These are phyloP conservation scores for Paradendryphiella salina DNA, from an alignment of 2,329 filamentous ascomycete genomes.

Conservation along the genomic window DNA sequence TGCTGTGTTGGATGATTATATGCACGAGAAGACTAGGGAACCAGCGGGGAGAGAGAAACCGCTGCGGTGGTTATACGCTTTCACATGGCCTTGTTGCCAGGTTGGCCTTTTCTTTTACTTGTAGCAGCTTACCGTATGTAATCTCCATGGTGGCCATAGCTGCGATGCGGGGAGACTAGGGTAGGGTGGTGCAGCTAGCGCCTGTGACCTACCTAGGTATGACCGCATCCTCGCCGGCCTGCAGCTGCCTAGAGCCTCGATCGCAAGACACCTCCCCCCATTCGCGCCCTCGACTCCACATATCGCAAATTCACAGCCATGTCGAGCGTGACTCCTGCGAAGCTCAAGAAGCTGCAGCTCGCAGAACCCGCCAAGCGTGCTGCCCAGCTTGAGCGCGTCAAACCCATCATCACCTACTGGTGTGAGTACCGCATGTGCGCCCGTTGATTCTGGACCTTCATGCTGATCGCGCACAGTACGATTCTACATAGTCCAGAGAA, in stretches of 20 bases:
- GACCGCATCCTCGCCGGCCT: conserved; percentile 11
- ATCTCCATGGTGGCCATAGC: conserved; percentile 10
- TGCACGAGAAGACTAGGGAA: conserved; percentile 6
- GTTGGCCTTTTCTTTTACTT: conserved; percentile 15
- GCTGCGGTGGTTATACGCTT: conserved; percentile 11
- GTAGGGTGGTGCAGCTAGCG: conserved; percentile 8
- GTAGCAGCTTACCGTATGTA: conserved; percentile 9
- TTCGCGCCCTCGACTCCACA: neutral
- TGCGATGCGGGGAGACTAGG: conserved; percentile 17
- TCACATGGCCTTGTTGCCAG: conserved; percentile 24
- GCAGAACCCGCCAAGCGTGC: conserved; percentile 82
- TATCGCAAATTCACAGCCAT: conserved; percentile 52
- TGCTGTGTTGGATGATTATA: conserved; percentile 7
- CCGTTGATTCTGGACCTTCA: neutral
- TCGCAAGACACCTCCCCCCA: neutral
- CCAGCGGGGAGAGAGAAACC: conserved; percentile 9
- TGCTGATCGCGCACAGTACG: conserved; percentile 33
- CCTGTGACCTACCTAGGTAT: conserved; percentile 19
- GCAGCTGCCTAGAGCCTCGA: conserved; percentile 3
- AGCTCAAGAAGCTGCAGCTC: conserved; percentile 79
- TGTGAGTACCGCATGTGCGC: conserved; percentile 62
- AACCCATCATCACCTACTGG: conserved; percentile 93
- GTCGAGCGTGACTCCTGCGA: conserved; percentile 70
- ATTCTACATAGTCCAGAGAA: conserved; percentile 82
- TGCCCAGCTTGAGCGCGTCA: conserved; percentile 77